phyloP scores from a whole-genome alignment of 2,329 filamentous ascomycete species.

The Neophaeococcomyces aloes region DNA sequence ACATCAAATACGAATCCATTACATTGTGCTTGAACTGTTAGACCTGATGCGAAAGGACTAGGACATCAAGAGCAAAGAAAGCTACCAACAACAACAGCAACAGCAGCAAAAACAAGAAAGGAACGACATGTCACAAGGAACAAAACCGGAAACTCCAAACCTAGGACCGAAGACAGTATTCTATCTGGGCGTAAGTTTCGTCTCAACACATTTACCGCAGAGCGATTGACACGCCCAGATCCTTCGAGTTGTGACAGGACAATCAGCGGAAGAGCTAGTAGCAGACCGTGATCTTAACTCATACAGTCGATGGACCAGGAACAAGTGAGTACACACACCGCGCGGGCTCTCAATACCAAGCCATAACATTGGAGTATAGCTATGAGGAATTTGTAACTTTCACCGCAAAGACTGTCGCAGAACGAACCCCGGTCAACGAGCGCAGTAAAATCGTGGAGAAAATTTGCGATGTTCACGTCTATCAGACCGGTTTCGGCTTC shows the following conservation, averaged over 20 bases:
- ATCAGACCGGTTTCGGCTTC: conserved; percentile 62
- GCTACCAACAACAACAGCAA: no score
- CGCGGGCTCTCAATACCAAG: background rate
- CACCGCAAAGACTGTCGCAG: conserved; percentile 78
- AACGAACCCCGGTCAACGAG: conserved; percentile 69
- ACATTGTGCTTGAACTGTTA: no score
- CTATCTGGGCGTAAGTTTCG: conserved; percentile 4
- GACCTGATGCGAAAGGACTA: no score
- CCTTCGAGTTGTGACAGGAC: conserved; percentile 60
- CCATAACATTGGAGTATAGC: conserved; percentile 25
- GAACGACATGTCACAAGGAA: background rate
- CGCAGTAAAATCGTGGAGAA: conserved; percentile 78
- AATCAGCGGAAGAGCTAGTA: conserved; percentile 66
- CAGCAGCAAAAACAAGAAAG: no score
- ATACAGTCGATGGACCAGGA: conserved; percentile 70
- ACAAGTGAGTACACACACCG: conserved; percentile 42
- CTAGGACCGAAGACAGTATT: conserved; percentile 4
- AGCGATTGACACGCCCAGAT: conserved; percentile 44
- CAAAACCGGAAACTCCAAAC: background rate
- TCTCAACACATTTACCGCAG: background rate
- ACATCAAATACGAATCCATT: no score
- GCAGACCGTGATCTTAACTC: conserved; percentile 65
- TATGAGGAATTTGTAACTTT: conserved; percentile 67
- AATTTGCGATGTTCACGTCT: conserved; percentile 69
- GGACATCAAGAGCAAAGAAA: no score